Evolutionary conservation across 2,329 filamentous ascomycete genomes (phyloP).

Genomic region (Xylariaceae sp.): DNA sequence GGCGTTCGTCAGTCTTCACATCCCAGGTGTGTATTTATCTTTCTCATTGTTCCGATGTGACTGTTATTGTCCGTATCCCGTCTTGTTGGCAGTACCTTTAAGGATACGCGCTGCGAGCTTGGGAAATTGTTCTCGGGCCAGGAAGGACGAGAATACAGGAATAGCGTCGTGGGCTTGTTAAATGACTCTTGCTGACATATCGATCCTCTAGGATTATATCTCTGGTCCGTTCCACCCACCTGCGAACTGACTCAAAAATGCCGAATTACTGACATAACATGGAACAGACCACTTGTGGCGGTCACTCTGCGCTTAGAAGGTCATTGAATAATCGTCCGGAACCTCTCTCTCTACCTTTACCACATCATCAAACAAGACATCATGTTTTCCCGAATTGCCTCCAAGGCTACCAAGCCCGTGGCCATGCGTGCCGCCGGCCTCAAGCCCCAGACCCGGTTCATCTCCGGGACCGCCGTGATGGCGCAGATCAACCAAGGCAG

Average conservation of each 20-base stretch:
- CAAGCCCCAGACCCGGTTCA: conserved; percentile 33
- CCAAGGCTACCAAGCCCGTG: conserved; percentile 48
- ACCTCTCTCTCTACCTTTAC: conserved; percentile 11
- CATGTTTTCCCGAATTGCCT: conserved; percentile 57
- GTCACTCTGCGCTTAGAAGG: conserved; percentile 43
- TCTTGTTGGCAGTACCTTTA: neutral
- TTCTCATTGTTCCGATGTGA: no score
- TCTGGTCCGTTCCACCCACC: conserved; percentile 52
- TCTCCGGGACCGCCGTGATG: conserved; percentile 34
- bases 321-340: conserved; percentile 29
- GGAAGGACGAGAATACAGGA: neutral
- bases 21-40: conserved; percentile 63
- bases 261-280: conserved; percentile 34
- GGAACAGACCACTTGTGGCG: conserved; percentile 49
- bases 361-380: conserved; percentile 26
- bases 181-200: conserved; percentile 37
- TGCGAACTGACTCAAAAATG: conserved; percentile 40
- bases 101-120: no score
- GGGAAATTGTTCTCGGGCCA: no score
- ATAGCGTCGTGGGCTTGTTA: neutral
- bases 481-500: conserved; percentile 58
- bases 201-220: conserved; percentile 60
- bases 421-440: conserved; percentile 39
- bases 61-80: no score
- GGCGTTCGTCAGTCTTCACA: conserved; percentile 77